Conservation (phyloP, 2,329 filamentous ascomycete species). For the Hymenoscyphus repandus region DNA sequence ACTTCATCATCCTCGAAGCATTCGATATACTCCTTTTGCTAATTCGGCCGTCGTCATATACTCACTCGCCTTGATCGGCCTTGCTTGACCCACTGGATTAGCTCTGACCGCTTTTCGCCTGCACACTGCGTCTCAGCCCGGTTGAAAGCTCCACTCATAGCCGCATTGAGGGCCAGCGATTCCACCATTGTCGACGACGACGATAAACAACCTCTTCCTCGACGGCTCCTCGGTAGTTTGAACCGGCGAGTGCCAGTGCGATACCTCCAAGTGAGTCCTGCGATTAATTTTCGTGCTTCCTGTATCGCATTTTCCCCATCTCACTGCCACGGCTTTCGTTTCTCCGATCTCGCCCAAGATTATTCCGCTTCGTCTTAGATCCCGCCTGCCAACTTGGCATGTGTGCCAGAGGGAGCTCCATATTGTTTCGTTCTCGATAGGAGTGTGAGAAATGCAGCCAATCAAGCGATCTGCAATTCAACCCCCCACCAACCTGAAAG, state of each 20-base stretch:
- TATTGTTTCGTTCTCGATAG: neutral
- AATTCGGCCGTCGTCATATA: no score
- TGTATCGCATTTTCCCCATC: neutral
- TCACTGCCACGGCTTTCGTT: neutral
- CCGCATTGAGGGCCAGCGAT: no score
- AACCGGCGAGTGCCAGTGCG: neutral
- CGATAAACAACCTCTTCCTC: neutral
- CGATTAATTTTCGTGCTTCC: neutral
- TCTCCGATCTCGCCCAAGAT: neutral
- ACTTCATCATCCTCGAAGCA: no score
- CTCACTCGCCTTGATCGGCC: no score
- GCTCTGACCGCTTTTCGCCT: no score
- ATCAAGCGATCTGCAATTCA: neutral
- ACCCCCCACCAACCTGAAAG: neutral
- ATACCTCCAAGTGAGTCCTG: neutral
- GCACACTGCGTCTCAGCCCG: no score
- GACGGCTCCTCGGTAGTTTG: neutral
- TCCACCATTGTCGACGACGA: no score
- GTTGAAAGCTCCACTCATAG: no score
- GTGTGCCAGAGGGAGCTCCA: neutral
- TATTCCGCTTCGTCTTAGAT: neutral
- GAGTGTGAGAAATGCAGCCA: neutral
- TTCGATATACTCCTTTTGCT: no score
- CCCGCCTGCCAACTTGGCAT: constrained; percentile 1
- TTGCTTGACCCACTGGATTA: no score